Conservation (phyloP, 2,329 filamentous ascomycete genomes). For the Metarhizium guizhouense region DNA sequence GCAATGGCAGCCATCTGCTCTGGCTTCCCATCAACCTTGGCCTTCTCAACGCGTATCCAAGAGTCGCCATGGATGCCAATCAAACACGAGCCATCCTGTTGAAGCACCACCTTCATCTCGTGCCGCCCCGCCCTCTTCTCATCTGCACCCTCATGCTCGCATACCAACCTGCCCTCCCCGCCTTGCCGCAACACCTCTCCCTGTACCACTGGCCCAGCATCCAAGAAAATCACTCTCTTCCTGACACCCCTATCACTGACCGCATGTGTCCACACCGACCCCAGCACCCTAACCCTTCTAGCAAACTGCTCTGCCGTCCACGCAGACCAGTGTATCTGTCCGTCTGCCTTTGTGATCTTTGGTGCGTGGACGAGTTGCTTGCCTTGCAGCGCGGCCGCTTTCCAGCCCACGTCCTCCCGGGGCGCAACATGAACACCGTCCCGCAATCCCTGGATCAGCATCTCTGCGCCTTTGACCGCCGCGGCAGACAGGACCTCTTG, state of each 20-base stretch:
- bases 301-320: slow-evolving; percentile 47
- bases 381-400: slow-evolving; percentile 10
- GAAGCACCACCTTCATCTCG: slow-evolving; percentile 1
- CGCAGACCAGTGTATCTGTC: slow-evolving; percentile 48
- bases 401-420: slow-evolving; percentile 25
- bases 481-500: slow-evolving; percentile 37
- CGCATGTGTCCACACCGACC: slow-evolving; percentile 53
- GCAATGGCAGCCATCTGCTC: slow-evolving; percentile 17
- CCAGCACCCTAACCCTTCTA: slow-evolving; percentile 50
- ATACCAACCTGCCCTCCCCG: slow-evolving; percentile 6
- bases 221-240: slow-evolving; percentile 31
- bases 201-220: slow-evolving; percentile 16
- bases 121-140: neutral
- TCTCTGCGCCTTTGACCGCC: slow-evolving; percentile 54
- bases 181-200: slow-evolving; percentile 3
- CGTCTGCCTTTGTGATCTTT: slow-evolving; percentile 61
- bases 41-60: slow-evolving; percentile 18
- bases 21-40: slow-evolving; percentile 25
- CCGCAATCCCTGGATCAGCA: slow-evolving; percentile 61
- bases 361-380: slow-evolving; percentile 44
- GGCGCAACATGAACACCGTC: slow-evolving; percentile 57
- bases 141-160: slow-evolving; percentile 8
- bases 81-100: slow-evolving; percentile 3
- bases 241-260: slow-evolving; percentile 13
- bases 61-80: neutral